Evolutionary conservation across 495 filamentous ascomycete genomes (phyloP).

Genomic region (Aspergillus affinis): DNA sequence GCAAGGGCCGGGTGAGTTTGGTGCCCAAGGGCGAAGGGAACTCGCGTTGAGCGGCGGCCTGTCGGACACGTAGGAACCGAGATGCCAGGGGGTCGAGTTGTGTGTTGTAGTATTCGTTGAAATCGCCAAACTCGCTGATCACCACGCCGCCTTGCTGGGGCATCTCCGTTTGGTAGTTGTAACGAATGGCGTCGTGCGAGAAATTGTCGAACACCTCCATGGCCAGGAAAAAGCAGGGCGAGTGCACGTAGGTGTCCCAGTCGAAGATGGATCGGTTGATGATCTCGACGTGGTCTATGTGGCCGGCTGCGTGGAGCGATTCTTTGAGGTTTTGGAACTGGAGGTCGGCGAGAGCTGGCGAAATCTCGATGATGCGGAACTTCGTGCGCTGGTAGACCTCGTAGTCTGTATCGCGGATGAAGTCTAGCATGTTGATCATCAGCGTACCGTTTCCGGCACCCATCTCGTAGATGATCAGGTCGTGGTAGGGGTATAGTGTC

Average conservation of each 20-base stretch:
- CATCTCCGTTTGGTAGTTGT: slow-evolving; percentile 69
- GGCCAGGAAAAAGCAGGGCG: slow-evolving; percentile 96
- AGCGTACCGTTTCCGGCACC: slow-evolving; percentile 95
- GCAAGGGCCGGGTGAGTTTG: slow-evolving; percentile 43
- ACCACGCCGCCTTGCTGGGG: slow-evolving; percentile 85
- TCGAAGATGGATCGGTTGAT: slow-evolving; percentile 93
- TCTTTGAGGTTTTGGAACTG: slow-evolving; percentile 69
- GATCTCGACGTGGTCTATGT: slow-evolving; percentile 84
- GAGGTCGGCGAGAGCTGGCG: slow-evolving; percentile 69
- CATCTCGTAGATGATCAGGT: slow-evolving; percentile 98
- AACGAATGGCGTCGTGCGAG: slow-evolving; percentile 89
- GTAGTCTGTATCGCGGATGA: slow-evolving; percentile 85
- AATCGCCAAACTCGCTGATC: slow-evolving; percentile 82
- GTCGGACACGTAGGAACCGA: slow-evolving; percentile 77
- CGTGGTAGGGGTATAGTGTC: slow-evolving; percentile 89
- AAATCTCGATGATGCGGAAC: slow-evolving; percentile 96
- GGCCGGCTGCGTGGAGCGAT: slow-evolving; percentile 65
- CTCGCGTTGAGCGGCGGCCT: slow-evolving; percentile 56
- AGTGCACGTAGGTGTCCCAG: slow-evolving; percentile 81
- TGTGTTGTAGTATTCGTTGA: slow-evolving; percentile 86
- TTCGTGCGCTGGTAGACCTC: slow-evolving; percentile 92
- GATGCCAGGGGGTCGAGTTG: slow-evolving; percentile 77
- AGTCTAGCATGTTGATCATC: slow-evolving; percentile 97
- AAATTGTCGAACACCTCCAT: slow-evolving; percentile 99
- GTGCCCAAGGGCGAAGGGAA: slow-evolving; percentile 58